These are phyloP conservation scores for Cynara cardunculus DNA, from an alignment of 129 eudicot genomes.

Conservation along the genomic window DNA sequence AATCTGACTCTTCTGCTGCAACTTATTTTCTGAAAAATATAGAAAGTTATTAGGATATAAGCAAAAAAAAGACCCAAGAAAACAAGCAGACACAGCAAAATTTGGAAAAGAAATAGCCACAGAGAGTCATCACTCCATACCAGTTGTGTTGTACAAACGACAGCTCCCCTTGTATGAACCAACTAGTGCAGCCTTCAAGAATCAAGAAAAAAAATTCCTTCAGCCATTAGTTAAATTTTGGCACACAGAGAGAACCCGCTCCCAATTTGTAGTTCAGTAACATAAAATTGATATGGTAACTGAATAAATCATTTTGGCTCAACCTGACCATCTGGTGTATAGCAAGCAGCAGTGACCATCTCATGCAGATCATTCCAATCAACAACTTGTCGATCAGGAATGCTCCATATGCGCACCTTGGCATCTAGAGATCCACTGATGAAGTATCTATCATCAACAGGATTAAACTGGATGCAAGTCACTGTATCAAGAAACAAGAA, in stretches of 20 bases:
- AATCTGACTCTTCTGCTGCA: constrained; percentile 79
- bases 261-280: constrained; percentile 8
- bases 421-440: constrained; percentile 96
- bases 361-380: constrained; percentile 98
- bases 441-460: constrained; percentile 90
- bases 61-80: background rate
- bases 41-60: constrained; percentile 4
- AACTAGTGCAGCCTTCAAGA: constrained; percentile 86
- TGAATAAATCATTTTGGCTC: constrained; percentile 20
- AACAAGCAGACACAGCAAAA: background rate
- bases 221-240: constrained; percentile 6
- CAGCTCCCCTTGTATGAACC: constrained; percentile 98
- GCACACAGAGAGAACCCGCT: constrained; percentile 9
- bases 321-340: constrained; percentile 99
- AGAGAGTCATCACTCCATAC: constrained; percentile 32
- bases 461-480: constrained; percentile 99
- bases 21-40: constrained; percentile 61
- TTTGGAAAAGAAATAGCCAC: background rate
- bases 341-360: constrained; percentile 99
- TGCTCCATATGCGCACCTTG: constrained; percentile 98
- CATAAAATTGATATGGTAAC: constrained; percentile 11
- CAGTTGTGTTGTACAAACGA: constrained; percentile 69
- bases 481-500: constrained; percentile 48
- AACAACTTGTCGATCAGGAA: constrained; percentile 95
- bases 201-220: constrained; percentile 28